A percentile compares a stretch with the other conserved stretches of the same genome.
These are phyloP conservation scores for Clohesyomyces aquaticus DNA, from an alignment of 495 filamentous ascomycete species.

Conservation along the genomic window DNA sequence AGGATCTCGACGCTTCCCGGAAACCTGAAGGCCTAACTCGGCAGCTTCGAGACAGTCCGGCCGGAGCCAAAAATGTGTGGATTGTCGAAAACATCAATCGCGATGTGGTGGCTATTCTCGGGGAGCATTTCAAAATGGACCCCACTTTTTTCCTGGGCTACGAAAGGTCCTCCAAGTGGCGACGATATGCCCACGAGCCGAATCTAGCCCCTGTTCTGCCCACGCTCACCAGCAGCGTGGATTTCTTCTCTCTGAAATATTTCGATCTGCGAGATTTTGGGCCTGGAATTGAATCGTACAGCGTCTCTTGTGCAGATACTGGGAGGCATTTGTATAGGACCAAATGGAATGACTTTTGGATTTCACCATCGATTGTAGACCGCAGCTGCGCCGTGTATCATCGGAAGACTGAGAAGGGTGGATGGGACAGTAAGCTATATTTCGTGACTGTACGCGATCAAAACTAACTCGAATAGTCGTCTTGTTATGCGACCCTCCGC, in stretches of 20 bases:
- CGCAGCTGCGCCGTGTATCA: slow-evolving; percentile 1
- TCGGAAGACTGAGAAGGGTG: neutral
- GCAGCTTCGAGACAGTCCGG: neutral
- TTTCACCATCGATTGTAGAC: neutral
- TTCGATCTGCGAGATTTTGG: slow-evolving; percentile 4
- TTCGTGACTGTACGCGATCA: neutral
- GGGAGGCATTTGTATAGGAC: slow-evolving; percentile 6
- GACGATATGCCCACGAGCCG: slow-evolving; percentile 4
- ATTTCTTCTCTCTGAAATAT: slow-evolving; percentile 1
- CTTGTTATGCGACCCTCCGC: slow-evolving; percentile 1
- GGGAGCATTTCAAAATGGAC: slow-evolving; percentile 8
- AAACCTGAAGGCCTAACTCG: neutral
- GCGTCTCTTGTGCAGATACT: slow-evolving; percentile 5
- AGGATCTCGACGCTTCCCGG: no score
- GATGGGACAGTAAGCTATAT: slow-evolving; percentile 3
- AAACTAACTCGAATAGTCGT: slow-evolving; percentile 2
- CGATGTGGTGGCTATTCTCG: slow-evolving; percentile 9
- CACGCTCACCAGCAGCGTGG: neutral
- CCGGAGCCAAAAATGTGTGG: slow-evolving; percentile 8
- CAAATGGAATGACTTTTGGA: neutral
- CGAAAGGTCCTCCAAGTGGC: slow-evolving; percentile 5
- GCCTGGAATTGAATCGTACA: slow-evolving; percentile 3
- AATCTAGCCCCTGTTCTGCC: neutral
- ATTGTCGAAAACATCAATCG: slow-evolving; percentile 15
- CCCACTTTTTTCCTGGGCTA: slow-evolving; percentile 5